Base-by-base conservation (phyloP, 176 grass and related monocot genomes). In the Saccharum spontaneum region DNA sequence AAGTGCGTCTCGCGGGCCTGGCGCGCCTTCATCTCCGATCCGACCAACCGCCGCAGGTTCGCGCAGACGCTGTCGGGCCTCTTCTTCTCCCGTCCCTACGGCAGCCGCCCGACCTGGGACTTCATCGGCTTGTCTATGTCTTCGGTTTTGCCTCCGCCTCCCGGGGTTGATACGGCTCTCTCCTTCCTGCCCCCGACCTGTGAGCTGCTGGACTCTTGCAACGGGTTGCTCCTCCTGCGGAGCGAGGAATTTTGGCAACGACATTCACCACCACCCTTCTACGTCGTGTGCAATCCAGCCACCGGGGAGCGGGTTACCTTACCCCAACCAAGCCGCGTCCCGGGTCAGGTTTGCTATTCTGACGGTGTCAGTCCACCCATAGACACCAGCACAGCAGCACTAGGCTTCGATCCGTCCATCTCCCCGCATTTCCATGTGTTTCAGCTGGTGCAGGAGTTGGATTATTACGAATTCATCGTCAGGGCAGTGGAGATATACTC, bases 231-330 rank as follows among this genome's bases (percentile, higher is more conserved):
- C 36, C 80, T 82, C 48, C 6, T 52, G 50, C 3, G 54, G 9
- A 6, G 39, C 40, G 11, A 9, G 36, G 4, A 2, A 54, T 6
- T 14, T 11, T 1, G 6, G 3, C 16, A 22, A 14, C 69, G 0
- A 4, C 31, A 16, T 4, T 16, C 41, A 6, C 30, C 30, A 5
- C 17, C 41, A 8, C 73, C 28, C 11, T 48, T 34, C 45, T 84
- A 68, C 59, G 20, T 76, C 20, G 61, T 79, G 40, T 84, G 82
- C 71, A 52, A 84, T 74, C 82, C 82, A 2, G 39, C 81, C 52
- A 83, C 81, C 37, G 6, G 24, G 10, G 40, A 74, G 23, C 65
- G 81, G 70, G 26, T 15, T 11, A 23, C n/a, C 38, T 20, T 83
- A 16, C 60, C 71, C 16, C 30, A 46, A 3, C 71, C 71, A 4